Base-by-base conservation (phyloP, 768 basidiomycete genomes). In the Amanita thiersii region DNA sequence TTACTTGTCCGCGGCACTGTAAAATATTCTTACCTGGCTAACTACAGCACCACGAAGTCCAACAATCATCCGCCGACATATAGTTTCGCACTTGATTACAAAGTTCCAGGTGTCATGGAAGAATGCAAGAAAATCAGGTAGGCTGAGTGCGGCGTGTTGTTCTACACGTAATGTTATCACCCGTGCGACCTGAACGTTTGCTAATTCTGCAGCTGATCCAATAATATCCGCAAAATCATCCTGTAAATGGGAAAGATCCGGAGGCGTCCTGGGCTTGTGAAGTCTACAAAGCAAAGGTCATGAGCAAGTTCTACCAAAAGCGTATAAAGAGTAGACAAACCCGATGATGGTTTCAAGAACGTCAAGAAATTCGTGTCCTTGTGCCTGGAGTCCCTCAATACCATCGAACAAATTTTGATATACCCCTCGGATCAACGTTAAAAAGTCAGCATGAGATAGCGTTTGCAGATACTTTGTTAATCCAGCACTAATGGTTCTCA, bases 31-130 rank as follows among this genome's bases (percentile, higher is more conserved):
- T 11, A 86, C 86, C 71, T 94, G 93, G 40, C 79, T 71, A 32
- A 93, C 79, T 38, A 91, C 75, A 2, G 79, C 85, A 3, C 92
- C 93, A 44, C 96, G 68, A 23, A 98, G 65, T 4, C 89, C 85
- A 43, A 97, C 88, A 44, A 97, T 92, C 90, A 98, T 97, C 50
- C 83, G 70, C 40, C 80, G 72, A 48, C 85, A 88, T 20, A 96
- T 67, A 20, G 81, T 75, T 57, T 99, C 94, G 54, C 87, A 90
- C 49, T 70, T 72, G 18, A 96, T 73, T 6, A 98, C 90, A 51
- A 98, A 98, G 18, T 71, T 62, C 94, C 94, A 97, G 1, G 86
- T 81, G 50, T 77, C 72, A 41, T 83, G 81, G 68, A 93, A 94
- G 44, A 97, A 69, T 8, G 68, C 71, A 24, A 88, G 65, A 63